Evolutionary conservation across 2,329 filamentous ascomycete genomes (phyloP).

Genomic region (Aspergillus vadensis): DNA sequence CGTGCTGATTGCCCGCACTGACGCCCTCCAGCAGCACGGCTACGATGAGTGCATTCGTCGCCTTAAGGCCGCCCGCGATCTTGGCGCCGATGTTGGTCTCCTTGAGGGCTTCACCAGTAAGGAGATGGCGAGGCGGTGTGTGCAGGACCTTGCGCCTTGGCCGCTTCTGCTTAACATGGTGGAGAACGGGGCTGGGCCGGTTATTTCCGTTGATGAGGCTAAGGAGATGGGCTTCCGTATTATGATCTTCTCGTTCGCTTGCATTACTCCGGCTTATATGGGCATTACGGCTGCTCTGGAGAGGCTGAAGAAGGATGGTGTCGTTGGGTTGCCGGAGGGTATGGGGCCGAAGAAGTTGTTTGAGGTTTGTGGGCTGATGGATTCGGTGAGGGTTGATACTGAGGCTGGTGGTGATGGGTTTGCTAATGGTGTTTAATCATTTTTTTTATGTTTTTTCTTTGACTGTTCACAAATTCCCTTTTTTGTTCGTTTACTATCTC

Average conservation of each 20-base stretch:
- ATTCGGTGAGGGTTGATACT: slow-evolving; percentile 43
- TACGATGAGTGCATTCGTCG: slow-evolving; percentile 45
- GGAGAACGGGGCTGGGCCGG: slow-evolving; percentile 43
- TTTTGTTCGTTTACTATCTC: neutral
- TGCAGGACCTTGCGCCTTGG: slow-evolving; percentile 41
- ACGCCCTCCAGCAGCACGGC: slow-evolving; percentile 40
- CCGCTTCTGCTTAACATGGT: slow-evolving; percentile 49
- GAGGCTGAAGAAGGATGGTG: slow-evolving; percentile 38
- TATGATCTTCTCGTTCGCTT: slow-evolving; percentile 46
- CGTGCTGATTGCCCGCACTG: slow-evolving; percentile 48
- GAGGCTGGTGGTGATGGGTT: slow-evolving; percentile 40
- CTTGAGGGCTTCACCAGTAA: slow-evolving; percentile 45
- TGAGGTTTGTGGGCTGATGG: slow-evolving; percentile 44
- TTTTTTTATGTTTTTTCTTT: neutral
- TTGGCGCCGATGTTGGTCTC: slow-evolving; percentile 45
- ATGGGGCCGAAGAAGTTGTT: slow-evolving; percentile 42
- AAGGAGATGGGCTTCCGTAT: slow-evolving; percentile 46
- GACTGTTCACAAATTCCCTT: neutral
- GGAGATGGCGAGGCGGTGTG: slow-evolving; percentile 38
- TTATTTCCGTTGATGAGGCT: slow-evolving; percentile 42
- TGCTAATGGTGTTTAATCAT: slow-evolving; percentile 27
- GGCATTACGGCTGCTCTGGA: slow-evolving; percentile 38
- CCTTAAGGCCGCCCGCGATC: slow-evolving; percentile 40
- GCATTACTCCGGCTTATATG: slow-evolving; percentile 39
- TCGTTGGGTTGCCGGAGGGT: slow-evolving; percentile 34